phyloP scores from a whole-genome alignment of 2,329 filamentous ascomycete species.

The Talaromyces atroroseus region DNA sequence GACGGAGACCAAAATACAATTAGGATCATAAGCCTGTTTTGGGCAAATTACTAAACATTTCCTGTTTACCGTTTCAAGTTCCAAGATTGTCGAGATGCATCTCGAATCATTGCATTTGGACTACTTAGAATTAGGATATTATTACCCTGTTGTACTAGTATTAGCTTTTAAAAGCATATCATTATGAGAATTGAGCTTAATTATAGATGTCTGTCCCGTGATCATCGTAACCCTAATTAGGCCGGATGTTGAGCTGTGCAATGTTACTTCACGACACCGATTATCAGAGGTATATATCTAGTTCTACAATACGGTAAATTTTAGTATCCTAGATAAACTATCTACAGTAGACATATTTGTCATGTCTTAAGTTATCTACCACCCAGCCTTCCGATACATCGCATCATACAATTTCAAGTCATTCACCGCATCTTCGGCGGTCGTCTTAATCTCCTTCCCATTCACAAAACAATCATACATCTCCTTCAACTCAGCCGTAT shows the following conservation, averaged over 20 bases:
- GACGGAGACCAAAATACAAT: too few relatives aligned
- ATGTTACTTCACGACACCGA: not conserved
- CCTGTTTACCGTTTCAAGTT: not conserved
- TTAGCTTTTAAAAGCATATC: not conserved
- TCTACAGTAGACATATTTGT: not conserved
- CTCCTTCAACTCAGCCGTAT: conserved; percentile 30
- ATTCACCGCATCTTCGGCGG: conserved; percentile 29
- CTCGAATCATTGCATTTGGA: too few relatives aligned
- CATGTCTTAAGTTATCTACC: conserved; percentile 21
- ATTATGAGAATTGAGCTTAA: not conserved
- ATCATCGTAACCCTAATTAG: not conserved
- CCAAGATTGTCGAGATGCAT: too few relatives aligned
- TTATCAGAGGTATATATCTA: not conserved
- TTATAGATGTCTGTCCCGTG: not conserved
- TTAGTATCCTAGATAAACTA: not conserved
- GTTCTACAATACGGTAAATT: not conserved
- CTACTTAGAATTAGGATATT: too few relatives aligned
- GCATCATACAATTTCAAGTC: conserved; percentile 32
- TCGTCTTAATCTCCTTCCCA: conserved; percentile 28
- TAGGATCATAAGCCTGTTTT: too few relatives aligned
- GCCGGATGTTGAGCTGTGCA: not conserved
- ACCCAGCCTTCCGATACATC: conserved; percentile 33
- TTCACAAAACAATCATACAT: conserved; percentile 32
- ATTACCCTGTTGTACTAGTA: not conserved
- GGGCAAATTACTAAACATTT: too few relatives aligned